Conservation (phyloP, 148 eudicot genomes). For the Cornus kousa region DNA sequence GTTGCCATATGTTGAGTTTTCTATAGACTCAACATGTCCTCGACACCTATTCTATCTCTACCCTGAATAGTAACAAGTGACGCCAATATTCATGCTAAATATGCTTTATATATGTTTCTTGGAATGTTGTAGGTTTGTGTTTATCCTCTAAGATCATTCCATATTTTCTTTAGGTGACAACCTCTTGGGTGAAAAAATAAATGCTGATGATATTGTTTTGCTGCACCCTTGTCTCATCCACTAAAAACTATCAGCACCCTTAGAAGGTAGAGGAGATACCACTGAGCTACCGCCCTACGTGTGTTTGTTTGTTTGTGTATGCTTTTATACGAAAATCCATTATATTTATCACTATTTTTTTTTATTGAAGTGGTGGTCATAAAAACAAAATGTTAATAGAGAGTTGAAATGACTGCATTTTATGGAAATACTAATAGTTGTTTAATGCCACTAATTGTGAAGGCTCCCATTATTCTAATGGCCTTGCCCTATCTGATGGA, state of each 20-base stretch:
- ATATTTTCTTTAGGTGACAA: not conserved
- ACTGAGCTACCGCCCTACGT: too few species aligned
- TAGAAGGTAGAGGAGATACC: too few species aligned
- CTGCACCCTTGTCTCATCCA: not conserved
- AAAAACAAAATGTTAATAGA: not conserved
- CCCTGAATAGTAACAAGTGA: not conserved
- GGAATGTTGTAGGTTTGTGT: not conserved
- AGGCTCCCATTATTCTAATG: not conserved
- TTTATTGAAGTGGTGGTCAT: not conserved
- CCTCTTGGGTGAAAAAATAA: not conserved
- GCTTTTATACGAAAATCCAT: not conserved
- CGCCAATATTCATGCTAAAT: not conserved
- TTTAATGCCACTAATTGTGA: not conserved
- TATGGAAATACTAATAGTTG: not conserved
- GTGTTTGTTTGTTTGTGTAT: not conserved
- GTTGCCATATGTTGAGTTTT: too few species aligned
- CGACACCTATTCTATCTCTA: too few species aligned
- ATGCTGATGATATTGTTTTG: not conserved
- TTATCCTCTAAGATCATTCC: not conserved
- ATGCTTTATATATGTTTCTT: not conserved
- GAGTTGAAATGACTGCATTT: not conserved
- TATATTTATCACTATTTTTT: not conserved
- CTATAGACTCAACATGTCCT: too few species aligned
- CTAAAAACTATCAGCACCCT: not conserved
- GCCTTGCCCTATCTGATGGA: not conserved